Evolutionary conservation across 2,329 filamentous ascomycete species (phyloP).

Genomic region (Ascochyta lentis): DNA sequence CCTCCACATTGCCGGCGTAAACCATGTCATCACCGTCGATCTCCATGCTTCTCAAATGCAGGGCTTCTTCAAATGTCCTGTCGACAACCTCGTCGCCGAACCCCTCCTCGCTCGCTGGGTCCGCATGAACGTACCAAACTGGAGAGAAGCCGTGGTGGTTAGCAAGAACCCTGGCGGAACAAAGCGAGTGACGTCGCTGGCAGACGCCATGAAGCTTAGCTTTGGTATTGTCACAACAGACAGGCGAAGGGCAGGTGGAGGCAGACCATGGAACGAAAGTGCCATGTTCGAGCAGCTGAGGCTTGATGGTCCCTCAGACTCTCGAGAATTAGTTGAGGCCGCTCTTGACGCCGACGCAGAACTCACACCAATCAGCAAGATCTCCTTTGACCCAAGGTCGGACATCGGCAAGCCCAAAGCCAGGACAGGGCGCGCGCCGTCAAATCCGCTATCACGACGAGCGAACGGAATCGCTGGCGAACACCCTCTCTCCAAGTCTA

Average conservation of each 20-base stretch:
- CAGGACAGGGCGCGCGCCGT: constrained; percentile 26
- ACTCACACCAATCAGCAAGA: constrained; percentile 37
- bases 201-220: constrained; percentile 94
- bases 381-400: constrained; percentile 32
- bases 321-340: constrained; percentile 38
- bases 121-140: constrained; percentile 81
- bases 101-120: constrained; percentile 97
- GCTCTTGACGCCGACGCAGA: constrained; percentile 46
- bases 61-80: constrained; percentile 96
- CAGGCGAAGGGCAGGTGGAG: constrained; percentile 52
- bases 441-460: constrained; percentile 40
- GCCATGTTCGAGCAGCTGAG: constrained; percentile 68
- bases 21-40: constrained; percentile 97
- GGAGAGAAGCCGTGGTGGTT: constrained; percentile 92
- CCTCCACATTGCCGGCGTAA: constrained; percentile 89
- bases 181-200: constrained; percentile 93
- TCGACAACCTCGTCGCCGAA: constrained; percentile 96
- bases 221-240: constrained; percentile 96
- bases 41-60: constrained; percentile 96
- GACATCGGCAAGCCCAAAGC: constrained; percentile 39
- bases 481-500: constrained; percentile 46
- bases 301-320: constrained; percentile 52
- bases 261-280: constrained; percentile 73
- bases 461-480: constrained; percentile 35
- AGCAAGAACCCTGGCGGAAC: constrained; percentile 98